Conservation (phyloP, 2,329 filamentous ascomycete genomes). For the Diaporthe velutina region DNA sequence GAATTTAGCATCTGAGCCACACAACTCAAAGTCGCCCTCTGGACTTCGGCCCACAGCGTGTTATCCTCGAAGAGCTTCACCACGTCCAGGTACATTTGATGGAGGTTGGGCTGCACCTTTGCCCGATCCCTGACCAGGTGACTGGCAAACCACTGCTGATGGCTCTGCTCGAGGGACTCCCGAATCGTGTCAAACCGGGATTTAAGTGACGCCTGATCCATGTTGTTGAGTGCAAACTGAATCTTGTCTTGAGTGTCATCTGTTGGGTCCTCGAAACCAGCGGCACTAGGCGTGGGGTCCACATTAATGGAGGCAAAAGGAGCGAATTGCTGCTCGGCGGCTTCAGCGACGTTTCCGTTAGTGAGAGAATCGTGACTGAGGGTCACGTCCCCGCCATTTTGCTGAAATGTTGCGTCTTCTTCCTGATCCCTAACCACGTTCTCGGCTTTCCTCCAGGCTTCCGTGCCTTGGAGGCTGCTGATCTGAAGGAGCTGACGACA, state of each 20-base stretch:
- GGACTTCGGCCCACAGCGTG: slow-evolving; percentile 86
- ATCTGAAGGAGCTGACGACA: slow-evolving; percentile 88
- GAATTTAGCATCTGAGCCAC: slow-evolving; percentile 90
- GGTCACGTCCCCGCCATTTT: slow-evolving; percentile 62
- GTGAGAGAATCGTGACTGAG: slow-evolving; percentile 65
- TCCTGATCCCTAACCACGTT: slow-evolving; percentile 80
- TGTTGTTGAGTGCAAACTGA: slow-evolving; percentile 95
- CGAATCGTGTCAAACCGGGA: slow-evolving; percentile 86
- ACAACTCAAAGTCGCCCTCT: slow-evolving; percentile 92
- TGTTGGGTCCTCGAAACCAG: slow-evolving; percentile 83
- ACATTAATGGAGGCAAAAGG: slow-evolving; percentile 85
- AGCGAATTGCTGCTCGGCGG: slow-evolving; percentile 71
- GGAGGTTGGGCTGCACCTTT: slow-evolving; percentile 97
- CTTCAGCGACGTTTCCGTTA: slow-evolving; percentile 74
- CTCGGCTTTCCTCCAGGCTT: slow-evolving; percentile 85
- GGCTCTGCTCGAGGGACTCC: slow-evolving; percentile 80
- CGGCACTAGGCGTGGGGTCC: slow-evolving; percentile 74
- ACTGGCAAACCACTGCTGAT: slow-evolving; percentile 96
- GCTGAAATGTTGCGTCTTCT: slow-evolving; percentile 69
- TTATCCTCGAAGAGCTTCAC: slow-evolving; percentile 86
- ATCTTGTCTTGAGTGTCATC: slow-evolving; percentile 92
- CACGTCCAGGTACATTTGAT: slow-evolving; percentile 91
- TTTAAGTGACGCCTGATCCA: slow-evolving; percentile 89
- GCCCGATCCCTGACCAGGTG: slow-evolving; percentile 96
- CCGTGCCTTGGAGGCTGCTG: slow-evolving; percentile 84